Evolutionary conservation across 768 basidiomycete genomes (phyloP).

Genomic region (Lactifluus volemus): DNA sequence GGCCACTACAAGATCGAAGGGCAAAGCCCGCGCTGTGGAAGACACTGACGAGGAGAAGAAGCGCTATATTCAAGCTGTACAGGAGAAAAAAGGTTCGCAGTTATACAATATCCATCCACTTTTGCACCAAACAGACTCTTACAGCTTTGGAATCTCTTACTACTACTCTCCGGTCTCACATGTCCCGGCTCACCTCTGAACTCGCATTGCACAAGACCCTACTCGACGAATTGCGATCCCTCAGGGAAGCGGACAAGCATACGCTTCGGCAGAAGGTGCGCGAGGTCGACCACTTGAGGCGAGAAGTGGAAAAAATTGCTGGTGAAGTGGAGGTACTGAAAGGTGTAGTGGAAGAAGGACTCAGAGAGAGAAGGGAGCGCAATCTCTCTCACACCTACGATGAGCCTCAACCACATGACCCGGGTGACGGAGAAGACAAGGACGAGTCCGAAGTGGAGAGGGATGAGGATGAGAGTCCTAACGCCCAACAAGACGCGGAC

Average conservation of each 20-base stretch:
- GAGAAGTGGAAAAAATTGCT: slow-evolving; percentile 73
- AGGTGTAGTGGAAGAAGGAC: slow-evolving; percentile 78
- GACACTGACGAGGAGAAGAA: slow-evolving; percentile 21
- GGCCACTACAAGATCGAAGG: slow-evolving; percentile 30
- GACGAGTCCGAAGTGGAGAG: slow-evolving; percentile 18
- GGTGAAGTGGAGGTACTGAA: slow-evolving; percentile 84
- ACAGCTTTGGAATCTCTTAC: slow-evolving; percentile 79
- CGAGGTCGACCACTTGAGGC: slow-evolving; percentile 59
- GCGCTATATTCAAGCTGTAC: slow-evolving; percentile 68
- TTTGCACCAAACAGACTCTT: not conserved
- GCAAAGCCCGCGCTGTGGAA: slow-evolving; percentile 25
- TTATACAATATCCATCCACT: not conserved
- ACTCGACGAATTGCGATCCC: slow-evolving; percentile 52
- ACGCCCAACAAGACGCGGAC: slow-evolving; percentile 22
- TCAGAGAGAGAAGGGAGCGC: slow-evolving; percentile 64
- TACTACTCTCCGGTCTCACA: slow-evolving; percentile 59
- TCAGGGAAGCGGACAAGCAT: slow-evolving; percentile 54
- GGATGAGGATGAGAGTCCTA: slow-evolving; percentile 19
- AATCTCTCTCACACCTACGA: slow-evolving; percentile 10
- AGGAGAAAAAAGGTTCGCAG: slow-evolving; percentile 76
- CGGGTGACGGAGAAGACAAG: not conserved
- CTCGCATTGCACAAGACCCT: slow-evolving; percentile 68
- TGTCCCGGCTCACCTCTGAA: slow-evolving; percentile 70
- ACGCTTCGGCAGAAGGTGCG: slow-evolving; percentile 49
- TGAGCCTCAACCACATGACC: not conserved